A percentile compares a stretch with the other conserved stretches of the same genome.
Conservation (phyloP, 164 flowering plant species). For the Brasenia schreberi region DNA sequence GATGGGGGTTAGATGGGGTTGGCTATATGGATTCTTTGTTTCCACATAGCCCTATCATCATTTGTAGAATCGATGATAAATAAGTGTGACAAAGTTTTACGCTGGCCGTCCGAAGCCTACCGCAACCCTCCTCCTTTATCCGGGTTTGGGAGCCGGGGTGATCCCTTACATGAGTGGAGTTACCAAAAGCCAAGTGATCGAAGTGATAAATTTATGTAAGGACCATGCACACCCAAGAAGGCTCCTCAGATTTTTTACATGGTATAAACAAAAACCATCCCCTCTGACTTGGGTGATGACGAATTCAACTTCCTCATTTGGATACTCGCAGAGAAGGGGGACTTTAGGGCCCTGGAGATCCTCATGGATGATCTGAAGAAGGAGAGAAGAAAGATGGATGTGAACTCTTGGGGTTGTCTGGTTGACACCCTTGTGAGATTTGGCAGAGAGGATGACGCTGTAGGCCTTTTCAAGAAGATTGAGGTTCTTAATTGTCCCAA, state of each 20-base stretch:
- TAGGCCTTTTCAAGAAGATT: constrained; percentile 66
- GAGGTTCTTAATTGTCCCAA: constrained; percentile 42
- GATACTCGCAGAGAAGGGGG: constrained; percentile 42
- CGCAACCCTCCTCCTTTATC: no score
- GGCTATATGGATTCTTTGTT: no score
- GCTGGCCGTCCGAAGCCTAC: no score
- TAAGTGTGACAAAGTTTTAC: no score
- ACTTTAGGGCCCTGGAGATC: constrained; percentile 40
- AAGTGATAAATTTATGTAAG: constrained; percentile 39
- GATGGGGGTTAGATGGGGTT: no score
- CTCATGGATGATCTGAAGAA: constrained; percentile 38
- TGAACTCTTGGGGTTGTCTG: constrained; percentile 35
- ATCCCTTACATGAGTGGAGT: no score
- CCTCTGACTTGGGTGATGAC: constrained; percentile 22
- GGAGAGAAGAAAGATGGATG: constrained; percentile 41
- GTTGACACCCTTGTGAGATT: constrained; percentile 46
- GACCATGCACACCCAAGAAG: constrained; percentile 46
- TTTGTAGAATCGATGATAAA: no score
- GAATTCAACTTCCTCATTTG: constrained; percentile 41
- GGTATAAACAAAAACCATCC: constrained; percentile 30
- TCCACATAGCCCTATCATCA: no score
- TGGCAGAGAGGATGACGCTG: constrained; percentile 59
- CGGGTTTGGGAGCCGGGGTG: no score
- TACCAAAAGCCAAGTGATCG: constrained; percentile 33
- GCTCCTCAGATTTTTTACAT: constrained; percentile 55